A percentile compares a stretch with the other conserved stretches of the same genome.
Conservation (phyloP, 2,329 filamentous ascomycete species). For the Fusarium pseudograminearum region DNA sequence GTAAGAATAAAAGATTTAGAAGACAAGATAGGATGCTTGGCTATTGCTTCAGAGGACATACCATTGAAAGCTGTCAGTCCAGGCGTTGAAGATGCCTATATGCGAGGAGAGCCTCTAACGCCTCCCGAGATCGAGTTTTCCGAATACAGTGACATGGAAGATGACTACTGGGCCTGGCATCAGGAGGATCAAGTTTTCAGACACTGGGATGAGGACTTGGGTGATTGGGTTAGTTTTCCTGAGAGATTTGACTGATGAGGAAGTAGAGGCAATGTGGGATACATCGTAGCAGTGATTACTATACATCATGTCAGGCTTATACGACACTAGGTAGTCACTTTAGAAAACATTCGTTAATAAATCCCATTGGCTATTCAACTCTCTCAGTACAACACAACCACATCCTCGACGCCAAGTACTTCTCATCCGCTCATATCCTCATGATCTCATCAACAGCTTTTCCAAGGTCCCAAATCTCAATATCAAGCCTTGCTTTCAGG, state of each 20-base stretch:
- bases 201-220: slow-evolving; percentile 43
- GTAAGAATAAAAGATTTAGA: slow-evolving; percentile 12
- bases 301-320: not conserved
- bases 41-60: not conserved
- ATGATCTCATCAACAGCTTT: not conserved
- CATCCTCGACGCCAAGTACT: not conserved
- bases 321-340: not conserved
- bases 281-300: not conserved
- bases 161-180: slow-evolving; percentile 45
- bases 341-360: slow-evolving; percentile 6
- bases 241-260: slow-evolving; percentile 42
- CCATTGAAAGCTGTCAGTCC: not conserved
- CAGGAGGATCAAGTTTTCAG: slow-evolving; percentile 28
- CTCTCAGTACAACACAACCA: slow-evolving; percentile 1
- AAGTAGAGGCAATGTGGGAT: not conserved
- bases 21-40: slow-evolving; percentile 11
- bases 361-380: slow-evolving; percentile 1
- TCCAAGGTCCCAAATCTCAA: not conserved
- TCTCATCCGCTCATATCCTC: not conserved
- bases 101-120: slow-evolving; percentile 30
- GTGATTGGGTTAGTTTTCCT: slow-evolving; percentile 42
- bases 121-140: slow-evolving; percentile 39
- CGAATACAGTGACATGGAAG: slow-evolving; percentile 35
- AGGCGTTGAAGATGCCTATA: slow-evolving; percentile 35
- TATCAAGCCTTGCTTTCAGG: slow-evolving; percentile 54